Conservation (phyloP, 1,284 basidiomycete species). For the Mixia osmundae region DNA sequence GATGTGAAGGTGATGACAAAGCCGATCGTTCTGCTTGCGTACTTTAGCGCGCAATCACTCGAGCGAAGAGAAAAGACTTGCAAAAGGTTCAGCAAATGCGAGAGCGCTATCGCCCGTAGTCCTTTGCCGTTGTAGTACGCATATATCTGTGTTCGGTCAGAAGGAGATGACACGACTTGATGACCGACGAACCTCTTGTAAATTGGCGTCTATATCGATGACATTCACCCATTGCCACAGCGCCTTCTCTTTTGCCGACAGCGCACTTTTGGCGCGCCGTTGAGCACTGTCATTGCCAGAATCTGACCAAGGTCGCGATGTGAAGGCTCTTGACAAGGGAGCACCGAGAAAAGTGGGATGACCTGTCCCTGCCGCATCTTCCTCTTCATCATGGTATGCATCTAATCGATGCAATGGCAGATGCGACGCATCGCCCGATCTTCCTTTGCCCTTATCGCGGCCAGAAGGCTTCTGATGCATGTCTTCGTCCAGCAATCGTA, state of each 20-base stretch:
- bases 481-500: too few relatives aligned
- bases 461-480: too few relatives aligned
- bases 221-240: constrained; percentile 99
- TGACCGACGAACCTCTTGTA: constrained; percentile 46
- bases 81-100: constrained; percentile 72
- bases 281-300: too few relatives aligned
- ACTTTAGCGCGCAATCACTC: neutral
- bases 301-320: too few relatives aligned
- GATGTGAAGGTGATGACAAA: constrained; percentile 95
- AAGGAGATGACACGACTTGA: neutral
- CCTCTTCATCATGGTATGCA: too few relatives aligned
- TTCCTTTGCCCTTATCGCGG: too few relatives aligned
- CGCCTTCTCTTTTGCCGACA: constrained; percentile 61
- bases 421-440: too few relatives aligned
- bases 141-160: constrained; percentile 31
- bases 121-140: constrained; percentile 90
- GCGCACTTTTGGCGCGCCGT: too few relatives aligned
- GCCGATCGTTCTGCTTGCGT: constrained; percentile 60
- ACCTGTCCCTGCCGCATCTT: too few relatives aligned
- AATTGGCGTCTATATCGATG: constrained; percentile 77
- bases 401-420: too few relatives aligned
- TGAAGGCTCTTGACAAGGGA: too few relatives aligned
- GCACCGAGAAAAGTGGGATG: too few relatives aligned
- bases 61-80: constrained; percentile 27
- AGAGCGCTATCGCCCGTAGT: constrained; percentile 74